phyloP scores from a whole-genome alignment of 1,284 basidiomycete genomes.

The Boletus semigastroideus region DNA sequence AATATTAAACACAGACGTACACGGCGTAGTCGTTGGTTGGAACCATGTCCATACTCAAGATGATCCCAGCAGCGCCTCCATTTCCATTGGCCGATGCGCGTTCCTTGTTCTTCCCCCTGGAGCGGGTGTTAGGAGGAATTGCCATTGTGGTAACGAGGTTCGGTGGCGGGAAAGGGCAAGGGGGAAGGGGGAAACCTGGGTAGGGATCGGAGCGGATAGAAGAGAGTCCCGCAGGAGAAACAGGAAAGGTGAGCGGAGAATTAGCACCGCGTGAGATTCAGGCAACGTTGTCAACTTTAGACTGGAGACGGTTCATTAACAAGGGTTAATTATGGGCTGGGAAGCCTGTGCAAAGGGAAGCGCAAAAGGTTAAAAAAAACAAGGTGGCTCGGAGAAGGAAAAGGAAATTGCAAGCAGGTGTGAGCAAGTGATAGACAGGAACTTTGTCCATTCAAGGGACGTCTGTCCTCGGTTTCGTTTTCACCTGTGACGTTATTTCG shows the following conservation, averaged over 20 bases:
- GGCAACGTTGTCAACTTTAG: conserved; percentile 8
- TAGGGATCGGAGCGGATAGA: neutral
- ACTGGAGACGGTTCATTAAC: conserved; percentile 17
- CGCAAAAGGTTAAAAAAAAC: conserved; percentile 1
- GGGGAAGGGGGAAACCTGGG: neutral
- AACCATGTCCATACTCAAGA: conserved; percentile 53
- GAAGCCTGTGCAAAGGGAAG: neutral
- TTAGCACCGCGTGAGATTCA: conserved; percentile 23
- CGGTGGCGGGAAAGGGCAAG: neutral
- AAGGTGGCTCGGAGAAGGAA: conserved; percentile 1
- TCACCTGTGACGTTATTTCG: conserved; percentile 17
- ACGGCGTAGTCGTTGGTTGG: conserved; percentile 49
- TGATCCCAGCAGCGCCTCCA: conserved; percentile 46
- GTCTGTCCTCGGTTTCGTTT: conserved; percentile 1
- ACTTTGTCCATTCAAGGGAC: conserved; percentile 11
- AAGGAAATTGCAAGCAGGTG: neutral
- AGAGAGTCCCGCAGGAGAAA: neutral
- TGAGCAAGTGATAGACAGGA: conserved; percentile 2
- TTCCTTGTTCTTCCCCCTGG: conserved; percentile 17
- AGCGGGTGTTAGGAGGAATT: conserved; percentile 3
- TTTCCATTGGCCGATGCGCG: conserved; percentile 32
- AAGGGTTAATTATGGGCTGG: neutral
- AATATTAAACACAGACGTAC: conserved; percentile 39
- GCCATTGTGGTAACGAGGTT: conserved; percentile 10
- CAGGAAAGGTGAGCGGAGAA: conserved; percentile 8